Percentiles rank a stretch among this genome's conserved stretches.
phyloP scores from a whole-genome alignment of 2,329 filamentous ascomycete genomes.

The Davidsoniella neocaledoniae region DNA sequence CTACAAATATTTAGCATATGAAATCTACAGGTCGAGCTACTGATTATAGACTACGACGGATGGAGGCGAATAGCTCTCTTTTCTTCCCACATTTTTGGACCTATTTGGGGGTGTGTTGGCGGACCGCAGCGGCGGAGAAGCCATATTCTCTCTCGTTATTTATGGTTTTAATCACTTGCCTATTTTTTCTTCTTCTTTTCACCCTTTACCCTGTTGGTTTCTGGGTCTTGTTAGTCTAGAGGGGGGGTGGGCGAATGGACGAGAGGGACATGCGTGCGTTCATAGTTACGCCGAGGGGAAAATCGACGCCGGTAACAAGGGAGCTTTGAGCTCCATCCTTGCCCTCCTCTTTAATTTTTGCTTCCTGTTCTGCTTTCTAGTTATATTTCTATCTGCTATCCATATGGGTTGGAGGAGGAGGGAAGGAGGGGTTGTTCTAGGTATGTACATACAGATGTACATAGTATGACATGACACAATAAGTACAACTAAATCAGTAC shows the following conservation, averaged over 20 bases:
- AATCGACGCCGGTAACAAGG: slow-evolving; percentile 2
- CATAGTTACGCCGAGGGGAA: not conserved
- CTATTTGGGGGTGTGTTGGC: not conserved
- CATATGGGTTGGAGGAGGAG: not conserved
- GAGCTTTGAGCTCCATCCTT: slow-evolving; percentile 4
- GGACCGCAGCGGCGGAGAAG: not conserved
- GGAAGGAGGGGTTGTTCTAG: too few relatives aligned
- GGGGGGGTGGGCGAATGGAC: too few relatives aligned
- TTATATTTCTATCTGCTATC: not conserved
- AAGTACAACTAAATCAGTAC: too few relatives aligned
- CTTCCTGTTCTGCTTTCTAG: not conserved
- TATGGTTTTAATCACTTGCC: not conserved
- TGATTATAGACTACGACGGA: not conserved
- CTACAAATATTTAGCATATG: not conserved
- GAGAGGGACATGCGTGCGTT: too few relatives aligned
- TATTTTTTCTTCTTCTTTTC: not conserved
- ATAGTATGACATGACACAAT: too few relatives aligned
- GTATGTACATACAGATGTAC: too few relatives aligned
- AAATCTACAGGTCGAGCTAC: not conserved
- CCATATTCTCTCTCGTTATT: not conserved
- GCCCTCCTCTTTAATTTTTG: not conserved
- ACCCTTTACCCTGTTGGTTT: too few relatives aligned
- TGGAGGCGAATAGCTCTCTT: too few relatives aligned
- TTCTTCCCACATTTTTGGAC: not conserved
- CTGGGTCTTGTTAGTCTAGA: not conserved